Evolutionary conservation across 352 stramenopile genomes (phyloP), one percentile per base, ranked within the genome.

Genomic region (Globisporangium canariense): DNA sequence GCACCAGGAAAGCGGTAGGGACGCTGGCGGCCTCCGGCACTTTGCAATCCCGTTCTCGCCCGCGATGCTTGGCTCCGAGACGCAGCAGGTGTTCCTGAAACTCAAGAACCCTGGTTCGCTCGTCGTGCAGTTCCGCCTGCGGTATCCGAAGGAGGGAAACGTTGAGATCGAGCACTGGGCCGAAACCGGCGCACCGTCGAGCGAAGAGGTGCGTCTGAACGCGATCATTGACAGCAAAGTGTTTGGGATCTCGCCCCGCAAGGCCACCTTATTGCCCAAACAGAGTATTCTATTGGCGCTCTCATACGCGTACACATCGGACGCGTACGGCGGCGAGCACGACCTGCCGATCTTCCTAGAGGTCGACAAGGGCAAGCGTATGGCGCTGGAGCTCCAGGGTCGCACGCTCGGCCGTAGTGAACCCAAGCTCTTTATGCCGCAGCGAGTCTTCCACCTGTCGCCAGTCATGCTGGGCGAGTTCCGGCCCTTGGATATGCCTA

Each of bases 111-210:
- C 86, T 0, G 93, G 91, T 2, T 83, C 67, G 30, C 78, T 98
- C 5, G 74, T 96, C 18, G 89, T 95, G 8, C 75, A 85, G 13
- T 97, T 96, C 62, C 70, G 76, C 10, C 58, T 98, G 46, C 85
- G 90, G 25, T 92, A 97, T 22, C 93, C 93, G 8, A 97, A 97
- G 62, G 91, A 98, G 58, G 86, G 83, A 10, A 87, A 96, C 40
- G 86, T 98, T 10, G 93, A 98, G 66, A 89, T 98, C 28, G 93
- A 98, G 56, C 89, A 92, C 36, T 98, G 94, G 94, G 91, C 90
- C 22, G 91, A 97, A 57, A 91, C 89, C 4, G 81, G 87, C 20
- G 87, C 93, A 28, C 92, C 93, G 16, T 97, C 88, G 7, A 78
- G 78, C 30, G 79, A 91, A 22, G 77, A 93, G 58, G 54, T 93